These are phyloP conservation scores for Solanum rostratum DNA, from an alignment of 257 asterid species.

Conservation along the genomic window DNA sequence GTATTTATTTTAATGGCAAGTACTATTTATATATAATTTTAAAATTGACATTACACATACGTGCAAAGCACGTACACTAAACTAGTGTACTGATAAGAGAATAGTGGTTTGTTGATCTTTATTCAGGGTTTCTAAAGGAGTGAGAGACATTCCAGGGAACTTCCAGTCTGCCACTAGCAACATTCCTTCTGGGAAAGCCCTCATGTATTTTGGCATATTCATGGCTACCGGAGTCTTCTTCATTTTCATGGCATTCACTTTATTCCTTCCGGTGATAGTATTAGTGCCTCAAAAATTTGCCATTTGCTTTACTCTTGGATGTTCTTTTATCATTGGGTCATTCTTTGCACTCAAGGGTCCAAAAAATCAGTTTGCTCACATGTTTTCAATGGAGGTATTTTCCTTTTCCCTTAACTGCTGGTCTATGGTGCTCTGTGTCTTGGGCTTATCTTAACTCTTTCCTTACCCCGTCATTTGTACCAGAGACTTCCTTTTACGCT, in stretches of 20 bases:
- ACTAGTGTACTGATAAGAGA: neutral
- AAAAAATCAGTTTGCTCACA: conserved; percentile 65
- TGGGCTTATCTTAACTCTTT: conserved; percentile 7
- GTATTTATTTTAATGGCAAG: too few relatives aligned
- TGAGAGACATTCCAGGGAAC: conserved; percentile 75
- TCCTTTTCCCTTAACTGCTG: neutral
- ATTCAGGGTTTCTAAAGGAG: conserved; percentile 82
- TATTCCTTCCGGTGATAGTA: conserved; percentile 87
- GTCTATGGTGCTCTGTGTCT: neutral
- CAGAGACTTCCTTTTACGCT: conserved; percentile 94
- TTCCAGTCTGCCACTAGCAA: conserved; percentile 91
- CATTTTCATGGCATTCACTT: conserved; percentile 72
- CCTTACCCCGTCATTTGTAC: conserved; percentile 3
- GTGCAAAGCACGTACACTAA: too few relatives aligned
- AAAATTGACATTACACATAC: too few relatives aligned
- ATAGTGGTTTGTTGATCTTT: neutral
- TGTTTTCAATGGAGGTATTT: conserved; percentile 80
- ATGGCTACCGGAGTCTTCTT: conserved; percentile 82
- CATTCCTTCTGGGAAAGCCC: conserved; percentile 90
- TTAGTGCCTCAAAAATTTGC: conserved; percentile 91
- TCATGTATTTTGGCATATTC: conserved; percentile 75
- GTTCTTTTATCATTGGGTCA: conserved; percentile 75
- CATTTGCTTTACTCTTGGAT: conserved; percentile 78
- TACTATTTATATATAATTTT: too few relatives aligned
- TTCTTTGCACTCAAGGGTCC: conserved; percentile 91